Base-by-base conservation (phyloP, 2,329 filamentous ascomycete species). In the Monosporascus sp. region DNA sequence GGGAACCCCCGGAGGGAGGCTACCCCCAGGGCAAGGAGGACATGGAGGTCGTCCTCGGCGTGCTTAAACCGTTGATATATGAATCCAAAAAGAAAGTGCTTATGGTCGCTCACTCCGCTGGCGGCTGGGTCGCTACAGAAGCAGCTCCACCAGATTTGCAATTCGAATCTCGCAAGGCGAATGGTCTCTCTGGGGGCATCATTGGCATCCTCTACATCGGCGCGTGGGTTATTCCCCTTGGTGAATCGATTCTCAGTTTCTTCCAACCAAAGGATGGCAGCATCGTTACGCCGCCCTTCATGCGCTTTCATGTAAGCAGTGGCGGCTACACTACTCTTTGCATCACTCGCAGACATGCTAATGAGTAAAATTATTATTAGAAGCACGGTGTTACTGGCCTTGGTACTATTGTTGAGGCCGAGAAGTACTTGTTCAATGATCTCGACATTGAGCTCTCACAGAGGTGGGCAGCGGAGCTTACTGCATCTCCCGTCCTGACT, bases 121-220 rank as follows among this genome's bases (percentile, higher is more conserved):
- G 68, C 3, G 66, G 67, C n/a, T 70, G 62, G 57, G 60, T 64
- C 2, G 69, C 67, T 2, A 68, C 67, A 0, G 57, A 71, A 52
- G 63, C 59, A 2, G 64, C 69, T 3, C 49, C 51, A 2, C 62
- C 59, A 14, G 62, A 66, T 15, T 52, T 66, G 15, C 66, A 70
- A 50, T 55, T 46, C 2, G 59, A 58, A 18, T n/a, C 45, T 17
- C 58, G 65, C 1, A 49, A 55, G 17, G 47, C 47, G 0, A 51
- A 55, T 1, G 62, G 63, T 7, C 49, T 58, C 6, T 0, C 38
- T 1, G 64, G 64, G 1, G 63, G 62, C 0, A 47, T 69, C 6
- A 58, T 68, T 25, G 66, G 65, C 0, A 61, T 70, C 9, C 51
- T 69, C 18, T 68, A 63, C 31, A 55, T 63, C 24, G 62, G 65